phyloP scores from a whole-genome alignment of 202 grass and related monocot species.

The Zoysia matrella region DNA sequence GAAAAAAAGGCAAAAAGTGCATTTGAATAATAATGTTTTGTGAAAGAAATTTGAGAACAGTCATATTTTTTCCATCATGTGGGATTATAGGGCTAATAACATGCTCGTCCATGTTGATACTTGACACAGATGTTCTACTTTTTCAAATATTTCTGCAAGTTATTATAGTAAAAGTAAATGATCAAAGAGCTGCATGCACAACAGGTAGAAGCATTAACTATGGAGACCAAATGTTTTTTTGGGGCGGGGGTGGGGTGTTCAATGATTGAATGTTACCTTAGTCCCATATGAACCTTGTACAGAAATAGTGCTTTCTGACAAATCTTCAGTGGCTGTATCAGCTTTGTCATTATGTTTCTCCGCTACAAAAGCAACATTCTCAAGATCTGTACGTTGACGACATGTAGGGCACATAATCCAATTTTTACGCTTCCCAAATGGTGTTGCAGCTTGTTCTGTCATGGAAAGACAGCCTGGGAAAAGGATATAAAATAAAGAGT shows the following conservation, averaged over 20 bases:
- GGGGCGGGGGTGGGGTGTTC: too few relatives aligned
- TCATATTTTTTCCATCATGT: conserved; percentile 16
- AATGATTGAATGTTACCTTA: conserved; percentile 60
- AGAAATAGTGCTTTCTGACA: conserved; percentile 64
- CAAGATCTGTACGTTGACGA: conserved; percentile 83
- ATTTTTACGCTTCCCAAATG: conserved; percentile 63
- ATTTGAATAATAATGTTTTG: not conserved
- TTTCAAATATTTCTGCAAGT: conserved; percentile 4
- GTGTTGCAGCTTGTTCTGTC: conserved; percentile 69
- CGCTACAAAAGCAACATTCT: conserved; percentile 85
- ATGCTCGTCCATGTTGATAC: not conserved
- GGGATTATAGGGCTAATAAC: conserved; percentile 28
- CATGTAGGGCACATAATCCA: conserved; percentile 98
- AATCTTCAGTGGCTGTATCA: conserved; percentile 57
- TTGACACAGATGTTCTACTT: conserved; percentile 3
- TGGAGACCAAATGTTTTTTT: not conserved
- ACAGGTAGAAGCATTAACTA: conserved; percentile 15
- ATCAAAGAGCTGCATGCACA: conserved; percentile 22
- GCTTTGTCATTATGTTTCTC: conserved; percentile 60
- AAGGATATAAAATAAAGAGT: conserved; percentile 31
- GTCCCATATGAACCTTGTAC: conserved; percentile 94
- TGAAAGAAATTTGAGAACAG: conserved; percentile 8
- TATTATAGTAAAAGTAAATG: conserved; percentile 8
- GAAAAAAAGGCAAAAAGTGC: not conserved
- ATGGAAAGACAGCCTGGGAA: conserved; percentile 81